phyloP scores from a whole-genome alignment of 768 basidiomycete genomes.

The Lactarius deliciosus region DNA sequence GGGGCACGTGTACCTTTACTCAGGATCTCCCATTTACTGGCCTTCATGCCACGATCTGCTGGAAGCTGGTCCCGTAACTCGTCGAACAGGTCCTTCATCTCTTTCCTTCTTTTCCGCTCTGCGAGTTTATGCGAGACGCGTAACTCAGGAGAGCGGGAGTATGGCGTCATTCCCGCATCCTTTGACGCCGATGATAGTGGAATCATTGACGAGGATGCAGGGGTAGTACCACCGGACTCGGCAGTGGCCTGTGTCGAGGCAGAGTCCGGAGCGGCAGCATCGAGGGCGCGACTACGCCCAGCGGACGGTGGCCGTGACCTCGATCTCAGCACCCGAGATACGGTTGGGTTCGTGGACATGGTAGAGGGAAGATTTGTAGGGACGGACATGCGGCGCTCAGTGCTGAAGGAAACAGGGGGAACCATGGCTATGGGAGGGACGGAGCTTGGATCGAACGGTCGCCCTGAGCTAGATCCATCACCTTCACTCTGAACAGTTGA shows the following conservation, averaged over 20 bases:
- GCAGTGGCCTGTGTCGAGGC: constrained; percentile 29
- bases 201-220: constrained; percentile 27
- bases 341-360: constrained; percentile 45
- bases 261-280: constrained; percentile 40
- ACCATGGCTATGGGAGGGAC: constrained; percentile 43
- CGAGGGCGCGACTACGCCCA: constrained; percentile 40
- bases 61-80: constrained; percentile 93
- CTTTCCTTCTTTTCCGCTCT: constrained; percentile 93
- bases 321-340: constrained; percentile 55
- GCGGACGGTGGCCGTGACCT: constrained; percentile 38
- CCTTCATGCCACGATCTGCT: constrained; percentile 90
- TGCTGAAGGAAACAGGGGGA: constrained; percentile 55
- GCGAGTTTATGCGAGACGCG: constrained; percentile 96
- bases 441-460: constrained; percentile 49
- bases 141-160: constrained; percentile 93
- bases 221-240: constrained; percentile 28
- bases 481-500: constrained; percentile 34
- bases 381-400: constrained; percentile 77
- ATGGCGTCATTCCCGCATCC: constrained; percentile 61
- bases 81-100: constrained; percentile 99
- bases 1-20: constrained; percentile 71
- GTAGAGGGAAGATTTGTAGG: constrained; percentile 47
- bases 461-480: constrained; percentile 34
- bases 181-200: constrained; percentile 42
- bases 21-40: constrained; percentile 98